A percentile compares a stretch with the other conserved stretches of the same genome.
Conservation (phyloP, 768 basidiomycete species). For the Dendrothele bispora region DNA sequence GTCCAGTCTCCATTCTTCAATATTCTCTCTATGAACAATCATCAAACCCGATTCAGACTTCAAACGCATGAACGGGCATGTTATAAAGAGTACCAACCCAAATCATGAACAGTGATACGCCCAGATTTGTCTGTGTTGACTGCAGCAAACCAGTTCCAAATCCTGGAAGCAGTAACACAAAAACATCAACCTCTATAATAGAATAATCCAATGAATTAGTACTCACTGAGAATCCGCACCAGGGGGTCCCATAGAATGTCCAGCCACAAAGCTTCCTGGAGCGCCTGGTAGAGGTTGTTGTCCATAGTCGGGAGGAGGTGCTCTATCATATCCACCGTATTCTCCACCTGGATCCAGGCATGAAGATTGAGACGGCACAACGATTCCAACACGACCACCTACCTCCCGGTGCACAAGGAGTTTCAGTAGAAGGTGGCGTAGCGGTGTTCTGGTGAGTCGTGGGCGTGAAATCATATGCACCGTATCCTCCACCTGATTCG, state of each 20-base stretch:
- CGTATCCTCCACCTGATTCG: no score
- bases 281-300: no score
- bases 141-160: constrained; percentile 72
- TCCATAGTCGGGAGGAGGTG: no score
- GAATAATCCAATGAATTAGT: not conserved
- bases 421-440: no score
- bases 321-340: no score
- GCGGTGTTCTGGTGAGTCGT: no score
- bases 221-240: constrained; percentile 79
- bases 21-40: constrained; percentile 47
- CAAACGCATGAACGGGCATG: not conserved
- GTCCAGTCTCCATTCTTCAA: constrained; percentile 70
- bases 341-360: no score
- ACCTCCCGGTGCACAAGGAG: no score
- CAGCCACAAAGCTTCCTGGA: constrained; percentile 31
- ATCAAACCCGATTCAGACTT: not conserved
- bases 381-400: no score
- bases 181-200: not conserved
- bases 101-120: constrained; percentile 60
- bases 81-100: constrained; percentile 48
- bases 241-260: constrained; percentile 38
- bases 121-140: constrained; percentile 75
- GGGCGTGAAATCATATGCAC: no score
- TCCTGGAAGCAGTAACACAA: constrained; percentile 33
- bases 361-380: no score